Evolutionary conservation across 2,329 filamentous ascomycete genomes (phyloP), one percentile per base, ranked within the genome.

Genomic region (Daldinia sp.): DNA sequence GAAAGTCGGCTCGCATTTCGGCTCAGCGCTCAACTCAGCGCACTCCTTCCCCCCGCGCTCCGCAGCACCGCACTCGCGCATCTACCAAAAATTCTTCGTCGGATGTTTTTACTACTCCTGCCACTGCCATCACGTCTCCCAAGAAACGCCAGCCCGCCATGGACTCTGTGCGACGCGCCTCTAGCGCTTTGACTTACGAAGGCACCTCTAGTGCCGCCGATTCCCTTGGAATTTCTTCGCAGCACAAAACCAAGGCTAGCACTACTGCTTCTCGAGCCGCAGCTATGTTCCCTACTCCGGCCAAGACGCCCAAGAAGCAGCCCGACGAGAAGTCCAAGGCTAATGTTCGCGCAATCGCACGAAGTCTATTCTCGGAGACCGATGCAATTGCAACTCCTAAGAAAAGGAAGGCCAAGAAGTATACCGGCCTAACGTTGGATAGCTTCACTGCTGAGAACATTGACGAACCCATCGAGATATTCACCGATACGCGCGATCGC

Each of bases 401-500:
- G 75, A 90, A 89, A 80, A 82, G 82, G 72, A 85, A 85, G 73
- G 76, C 82, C 53, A 88, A 87, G 80, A 88, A 88, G 78, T 86
- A 88, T 77, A 83, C 81, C 4, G 84, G 85, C 57, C 79, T 86
- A 48, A 82, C 84, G 10, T 75, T 90, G 70, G 86, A 87, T 69
- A 90, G 87, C 79, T 90, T 91, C 76, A 81, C 80, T 26, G 85
- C 80, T 6, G 86, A 89, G 57, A 85, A 87, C n/a, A 80, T 84
- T 6, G 85, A 88, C 46, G 82, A 85, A 46, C 78, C 84, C n/a
- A 92, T 94, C 72, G 79, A 87, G 71, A 93, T 95, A 75, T 95
- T 89, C 77, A 94, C 91, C 44, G 92, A 96, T 78, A 89, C 92
- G 0, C 90, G 93, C 71, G 94, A 97, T 73, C 89, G 90, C 61